Evolutionary conservation across 2,329 filamentous ascomycete genomes (phyloP).

Genomic region (Microcyclospora tardicrescens): DNA sequence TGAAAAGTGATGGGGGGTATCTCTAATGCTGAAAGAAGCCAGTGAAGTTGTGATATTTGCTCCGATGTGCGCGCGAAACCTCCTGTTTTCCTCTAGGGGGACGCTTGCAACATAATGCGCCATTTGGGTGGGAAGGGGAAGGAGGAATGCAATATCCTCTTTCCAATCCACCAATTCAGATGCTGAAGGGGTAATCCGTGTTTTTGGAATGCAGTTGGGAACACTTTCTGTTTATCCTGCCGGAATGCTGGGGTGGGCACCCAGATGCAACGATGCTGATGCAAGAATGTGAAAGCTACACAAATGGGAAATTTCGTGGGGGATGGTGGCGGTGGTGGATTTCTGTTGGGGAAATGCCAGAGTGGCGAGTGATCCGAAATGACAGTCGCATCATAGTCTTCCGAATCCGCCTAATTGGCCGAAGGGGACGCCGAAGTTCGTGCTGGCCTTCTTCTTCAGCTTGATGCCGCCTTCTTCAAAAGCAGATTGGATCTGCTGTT

Average conservation of each 20-base stretch:
- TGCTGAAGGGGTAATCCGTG: background rate
- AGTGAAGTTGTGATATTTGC: too few species aligned
- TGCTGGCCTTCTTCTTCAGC: conserved; percentile 24
- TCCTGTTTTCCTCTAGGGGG: too few species aligned
- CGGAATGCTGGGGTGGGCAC: background rate
- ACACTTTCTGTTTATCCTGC: conserved; percentile 1
- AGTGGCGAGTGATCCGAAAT: conserved; percentile 1
- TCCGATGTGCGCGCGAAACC: too few species aligned
- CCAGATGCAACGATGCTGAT: background rate
- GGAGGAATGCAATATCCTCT: too few species aligned
- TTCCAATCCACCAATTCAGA: too few species aligned
- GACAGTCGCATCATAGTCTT: conserved; percentile 9
- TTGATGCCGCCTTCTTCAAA: conserved; percentile 23
- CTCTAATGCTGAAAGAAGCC: too few species aligned
- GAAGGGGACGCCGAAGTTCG: conserved; percentile 25
- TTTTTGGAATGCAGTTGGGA: background rate
- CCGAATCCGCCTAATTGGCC: conserved; percentile 21
- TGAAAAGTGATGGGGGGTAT: too few species aligned
- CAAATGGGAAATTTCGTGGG: conserved; percentile 1
- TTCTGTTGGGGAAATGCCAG: background rate
- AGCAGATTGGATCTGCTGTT: conserved; percentile 13
- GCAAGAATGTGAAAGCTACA: background rate
- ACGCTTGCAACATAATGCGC: too few species aligned
- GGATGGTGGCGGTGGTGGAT: background rate
- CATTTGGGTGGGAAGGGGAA: too few species aligned